Evolutionary conservation across 2,329 filamentous ascomycete genomes (phyloP), one percentile per base, ranked within the genome.

Genomic region (Arthrobotrys iridis): DNA sequence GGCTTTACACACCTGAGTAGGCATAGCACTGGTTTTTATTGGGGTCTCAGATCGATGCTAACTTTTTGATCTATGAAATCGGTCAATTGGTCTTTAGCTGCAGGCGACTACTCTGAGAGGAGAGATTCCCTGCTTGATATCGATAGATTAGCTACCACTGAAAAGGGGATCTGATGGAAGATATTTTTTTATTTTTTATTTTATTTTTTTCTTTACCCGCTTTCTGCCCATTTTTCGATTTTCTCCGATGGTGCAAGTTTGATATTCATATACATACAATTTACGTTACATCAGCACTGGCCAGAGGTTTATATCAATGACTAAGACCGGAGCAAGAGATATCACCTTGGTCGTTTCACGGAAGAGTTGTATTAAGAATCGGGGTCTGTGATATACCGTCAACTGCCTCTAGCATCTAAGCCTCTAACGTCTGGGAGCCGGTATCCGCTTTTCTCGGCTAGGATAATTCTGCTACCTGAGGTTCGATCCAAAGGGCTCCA

Each of bases 241-340:
- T n/a, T n/a, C n/a, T n/a, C n/a, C n/a, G n/a, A n/a, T n/a, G n/a
- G n/a, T n/a, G n/a, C n/a, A n/a, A n/a, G n/a, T n/a, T n/a, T n/a
- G n/a, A n/a, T n/a, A n/a, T n/a, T n/a, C n/a, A n/a, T n/a, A n/a
- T n/a, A n/a, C n/a, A n/a, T n/a, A n/a, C n/a, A n/a, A n/a, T n/a
- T n/a, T n/a, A n/a, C n/a, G n/a, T n/a, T n/a, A n/a, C n/a, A n/a
- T n/a, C n/a, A n/a, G n/a, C n/a, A 45, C 22, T 3, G 4, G 7
- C 26, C 6, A 50, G 46, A 50, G 33, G 46, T n/a, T 50, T 50
- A 50, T 50, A 50, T 20, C 46, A 10, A 50, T 50, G 46, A 30
- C n/a, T 26, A 30, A 33, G 13, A 13, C 43, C 20, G 13, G 24
- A 26, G 24, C 18, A 26, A 28, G 46, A 50, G 46, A 33, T 57